These are phyloP conservation scores for Tubosaeta sp. DNA, from an alignment of 768 basidiomycete genomes.

Conservation along the genomic window DNA sequence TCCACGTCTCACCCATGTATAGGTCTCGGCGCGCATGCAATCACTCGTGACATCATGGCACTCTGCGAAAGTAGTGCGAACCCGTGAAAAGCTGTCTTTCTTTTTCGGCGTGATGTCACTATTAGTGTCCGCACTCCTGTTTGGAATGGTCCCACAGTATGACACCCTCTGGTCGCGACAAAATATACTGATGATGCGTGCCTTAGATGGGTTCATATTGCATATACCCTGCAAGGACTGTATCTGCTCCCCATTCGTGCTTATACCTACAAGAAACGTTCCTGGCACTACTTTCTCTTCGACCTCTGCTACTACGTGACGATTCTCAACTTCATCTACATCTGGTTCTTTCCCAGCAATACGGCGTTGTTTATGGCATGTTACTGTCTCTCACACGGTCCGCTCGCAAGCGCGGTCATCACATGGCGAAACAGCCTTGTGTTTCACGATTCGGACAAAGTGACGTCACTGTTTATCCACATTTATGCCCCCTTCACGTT, in stretches of 20 bases:
- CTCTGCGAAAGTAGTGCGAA: conserved; percentile 81
- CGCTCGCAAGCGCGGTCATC: conserved; percentile 89
- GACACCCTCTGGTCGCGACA: conserved; percentile 18
- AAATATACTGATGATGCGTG: conserved; percentile 8
- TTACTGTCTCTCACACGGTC: conserved; percentile 88
- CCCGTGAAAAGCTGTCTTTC: conserved; percentile 84
- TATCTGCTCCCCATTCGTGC: conserved; percentile 80
- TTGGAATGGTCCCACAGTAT: conserved; percentile 84
- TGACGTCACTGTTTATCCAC: conserved; percentile 93
- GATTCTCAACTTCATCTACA: conserved; percentile 84
- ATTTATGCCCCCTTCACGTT: conserved; percentile 90
- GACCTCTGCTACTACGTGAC: conserved; percentile 93
- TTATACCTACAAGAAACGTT: conserved; percentile 86
- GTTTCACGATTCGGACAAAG: conserved; percentile 96
- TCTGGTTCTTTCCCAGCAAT: conserved; percentile 84
- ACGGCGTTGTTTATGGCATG: conserved; percentile 83
- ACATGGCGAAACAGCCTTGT: conserved; percentile 99
- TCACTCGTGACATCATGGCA: conserved; percentile 84
- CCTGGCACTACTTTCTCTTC: conserved; percentile 93
- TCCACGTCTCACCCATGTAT: conserved; percentile 6
- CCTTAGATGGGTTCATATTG: conserved; percentile 78
- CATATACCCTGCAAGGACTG: conserved; percentile 74
- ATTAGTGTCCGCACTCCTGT: conserved; percentile 77
- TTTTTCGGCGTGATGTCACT: conserved; percentile 92
- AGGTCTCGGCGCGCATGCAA: conserved; percentile 81